A percentile compares a stretch with the other conserved stretches of the same genome.
These are phyloP conservation scores for Penicillium sp. DNA, from an alignment of 2,329 filamentous ascomycete genomes.

Conservation along the genomic window DNA sequence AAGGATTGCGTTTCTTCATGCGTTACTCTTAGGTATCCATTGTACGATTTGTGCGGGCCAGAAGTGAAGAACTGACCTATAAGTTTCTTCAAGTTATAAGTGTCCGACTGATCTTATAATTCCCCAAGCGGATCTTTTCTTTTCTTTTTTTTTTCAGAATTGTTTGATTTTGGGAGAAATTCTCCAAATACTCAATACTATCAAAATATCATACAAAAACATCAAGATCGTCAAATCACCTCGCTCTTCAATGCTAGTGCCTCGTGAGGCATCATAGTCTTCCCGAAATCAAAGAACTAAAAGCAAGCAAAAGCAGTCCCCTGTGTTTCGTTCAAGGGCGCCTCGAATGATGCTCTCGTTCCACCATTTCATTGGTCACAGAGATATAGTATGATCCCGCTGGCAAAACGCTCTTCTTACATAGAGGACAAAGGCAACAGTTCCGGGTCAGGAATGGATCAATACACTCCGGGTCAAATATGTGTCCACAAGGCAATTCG, in stretches of 20 bases:
- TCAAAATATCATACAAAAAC: not conserved
- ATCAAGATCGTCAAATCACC: not conserved
- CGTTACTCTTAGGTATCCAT: not conserved
- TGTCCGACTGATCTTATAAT: not conserved
- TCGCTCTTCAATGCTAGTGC: not conserved
- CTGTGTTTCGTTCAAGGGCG: not conserved
- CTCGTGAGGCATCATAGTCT: not conserved
- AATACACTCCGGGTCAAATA: slow-evolving; percentile 90
- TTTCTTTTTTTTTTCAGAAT: not conserved
- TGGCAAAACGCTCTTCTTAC: slow-evolving; percentile 80
- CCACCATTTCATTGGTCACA: slow-evolving; percentile 83
- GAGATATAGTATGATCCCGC: slow-evolving; percentile 60
- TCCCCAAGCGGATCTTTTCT: not conserved
- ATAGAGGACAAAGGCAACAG: slow-evolving; percentile 86
- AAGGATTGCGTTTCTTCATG: not conserved
- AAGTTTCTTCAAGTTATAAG: not conserved
- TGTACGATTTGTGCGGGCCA: too few relatives aligned
- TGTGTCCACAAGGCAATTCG: slow-evolving; percentile 84
- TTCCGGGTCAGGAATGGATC: slow-evolving; percentile 75
- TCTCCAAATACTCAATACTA: not conserved
- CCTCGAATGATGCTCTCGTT: slow-evolving; percentile 69
- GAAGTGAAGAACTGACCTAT: not conserved
- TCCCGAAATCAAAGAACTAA: not conserved
- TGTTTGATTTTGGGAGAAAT: not conserved
- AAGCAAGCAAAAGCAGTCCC: not conserved